Base-by-base conservation (phyloP, 164 flowering plant species). In the Magnolia kwangsiensis region DNA sequence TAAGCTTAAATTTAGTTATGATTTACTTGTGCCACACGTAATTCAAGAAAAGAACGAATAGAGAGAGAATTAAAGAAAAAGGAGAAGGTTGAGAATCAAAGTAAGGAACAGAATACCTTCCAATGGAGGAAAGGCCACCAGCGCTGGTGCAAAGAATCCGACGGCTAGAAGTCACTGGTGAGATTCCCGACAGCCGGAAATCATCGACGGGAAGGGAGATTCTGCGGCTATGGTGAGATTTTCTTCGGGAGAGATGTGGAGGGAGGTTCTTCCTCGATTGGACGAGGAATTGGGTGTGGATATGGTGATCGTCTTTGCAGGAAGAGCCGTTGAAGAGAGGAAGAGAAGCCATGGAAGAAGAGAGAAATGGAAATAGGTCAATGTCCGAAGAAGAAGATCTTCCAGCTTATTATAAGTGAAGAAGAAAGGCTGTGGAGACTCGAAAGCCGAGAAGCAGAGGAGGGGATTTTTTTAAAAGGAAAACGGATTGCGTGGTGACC, bases 101-200 rank as follows among this genome's bases (percentile, higher is more conserved):
- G 77, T 16, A 67, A 73, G 61, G 45, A 65, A 72, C 70, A 24
- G 74, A 79, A 21, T 80, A 82, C 84, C 84, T 78, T 72, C 72
- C 74, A 23, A 70, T 23, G 21, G 83, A 84, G 45, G 84, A 82
- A 51, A 84, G 82, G 67, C 74, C 29, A 27, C 72, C 19, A 20
- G 27, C 50, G 55, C 37, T 68, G 21, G 55, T 29, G 24, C 72
- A 78, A 63, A 71, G 45, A 61, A 79, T 64, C 14, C 68, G 78
- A 63, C 49, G 29, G 51, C 13, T 50, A 50, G 49, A 58, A 58
- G 63, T 27, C 21, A 51, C 37, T 11, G 66, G 13, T 20, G 29
- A 14, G 66, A 27, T 10, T 69, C 29, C 37, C 50, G 45, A 50
- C 66, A 81, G 73, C 23, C 72, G 72, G 4, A 50, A 67, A 23